phyloP scores from a whole-genome alignment of 257 asterid genomes.

The Jacaranda mimosifolia region DNA sequence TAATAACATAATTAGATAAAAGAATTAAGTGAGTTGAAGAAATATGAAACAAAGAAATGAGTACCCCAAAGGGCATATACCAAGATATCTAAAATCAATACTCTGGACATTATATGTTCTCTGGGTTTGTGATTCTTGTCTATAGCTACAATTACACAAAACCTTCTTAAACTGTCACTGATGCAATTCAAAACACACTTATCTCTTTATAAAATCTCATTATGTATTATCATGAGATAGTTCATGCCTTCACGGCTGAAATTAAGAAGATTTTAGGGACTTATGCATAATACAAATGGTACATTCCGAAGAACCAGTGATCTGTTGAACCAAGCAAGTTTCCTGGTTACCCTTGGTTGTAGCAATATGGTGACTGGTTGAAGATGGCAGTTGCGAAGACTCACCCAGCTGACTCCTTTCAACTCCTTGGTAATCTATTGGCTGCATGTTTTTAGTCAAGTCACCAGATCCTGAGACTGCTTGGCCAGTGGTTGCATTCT shows the following conservation, averaged over 20 bases:
- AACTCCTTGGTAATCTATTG: slow-evolving; percentile 38
- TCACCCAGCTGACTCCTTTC: slow-evolving; percentile 36
- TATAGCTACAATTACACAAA: no score
- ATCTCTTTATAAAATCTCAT: neutral
- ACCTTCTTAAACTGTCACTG: no score
- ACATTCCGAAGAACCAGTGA: slow-evolving; percentile 48
- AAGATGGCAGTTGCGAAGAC: slow-evolving; percentile 39
- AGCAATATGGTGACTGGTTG: slow-evolving; percentile 37
- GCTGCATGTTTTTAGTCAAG: slow-evolving; percentile 29
- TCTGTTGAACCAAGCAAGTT: slow-evolving; percentile 42
- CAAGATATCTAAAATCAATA: no score
- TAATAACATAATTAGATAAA: no score
- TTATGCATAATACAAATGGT: slow-evolving; percentile 15
- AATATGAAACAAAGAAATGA: no score
- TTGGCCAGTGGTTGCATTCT: slow-evolving; percentile 31
- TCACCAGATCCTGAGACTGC: slow-evolving; percentile 41
- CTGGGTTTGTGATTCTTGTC: no score
- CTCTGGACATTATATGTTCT: no score
- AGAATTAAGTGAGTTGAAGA: no score
- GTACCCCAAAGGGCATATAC: no score
- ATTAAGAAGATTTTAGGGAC: neutral
- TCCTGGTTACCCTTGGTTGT: slow-evolving; percentile 39
- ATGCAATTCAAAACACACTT: neutral
- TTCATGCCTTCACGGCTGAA: no score
- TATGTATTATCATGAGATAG: neutral